These are phyloP conservation scores for Triticum urartu DNA, from an alignment of 176 grass and related monocot species.

Conservation along the genomic window DNA sequence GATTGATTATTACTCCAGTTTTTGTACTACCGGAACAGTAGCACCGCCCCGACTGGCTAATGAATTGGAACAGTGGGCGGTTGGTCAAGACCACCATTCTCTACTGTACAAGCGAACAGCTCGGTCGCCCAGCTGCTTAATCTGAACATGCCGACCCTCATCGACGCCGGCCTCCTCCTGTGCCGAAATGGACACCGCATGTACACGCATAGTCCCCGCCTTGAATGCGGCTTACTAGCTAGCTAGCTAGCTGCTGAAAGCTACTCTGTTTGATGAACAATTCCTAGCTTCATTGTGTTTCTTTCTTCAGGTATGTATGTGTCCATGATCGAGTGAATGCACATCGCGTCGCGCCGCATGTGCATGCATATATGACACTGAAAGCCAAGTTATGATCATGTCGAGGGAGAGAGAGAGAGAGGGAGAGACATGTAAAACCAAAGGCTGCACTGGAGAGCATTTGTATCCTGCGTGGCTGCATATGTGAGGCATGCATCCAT, in stretches of 20 bases:
- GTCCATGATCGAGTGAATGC: neutral
- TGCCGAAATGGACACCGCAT: conserved; percentile 38
- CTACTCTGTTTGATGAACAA: neutral
- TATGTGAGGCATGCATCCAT: conserved; percentile 7
- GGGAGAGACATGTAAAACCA: neutral
- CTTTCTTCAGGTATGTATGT: conserved; percentile 29
- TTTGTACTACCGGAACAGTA: neutral
- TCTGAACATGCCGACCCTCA: conserved; percentile 25
- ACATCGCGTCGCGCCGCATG: neutral
- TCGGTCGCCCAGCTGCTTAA: conserved; percentile 26
- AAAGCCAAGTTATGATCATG: conserved; percentile 23
- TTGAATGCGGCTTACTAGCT: conserved; percentile 29
- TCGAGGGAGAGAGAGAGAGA: neutral
- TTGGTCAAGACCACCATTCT: conserved; percentile 32
- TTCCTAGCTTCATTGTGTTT: neutral
- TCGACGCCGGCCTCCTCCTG: neutral
- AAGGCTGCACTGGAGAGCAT: conserved; percentile 26
- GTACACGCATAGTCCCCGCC: conserved; percentile 34
- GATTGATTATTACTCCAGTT: neutral
- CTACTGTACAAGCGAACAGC: conserved; percentile 29
- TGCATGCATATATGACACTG: conserved; percentile 6
- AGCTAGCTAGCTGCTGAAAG: neutral
- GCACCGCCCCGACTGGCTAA: conserved; percentile 18
- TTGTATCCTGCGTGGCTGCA: conserved; percentile 2
- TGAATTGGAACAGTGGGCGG: conserved; percentile 47